A percentile compares a stretch with the other conserved stretches of the same genome.
phyloP scores from a whole-genome alignment of 345 rosid genomes.

The Hibiscus syriacus region DNA sequence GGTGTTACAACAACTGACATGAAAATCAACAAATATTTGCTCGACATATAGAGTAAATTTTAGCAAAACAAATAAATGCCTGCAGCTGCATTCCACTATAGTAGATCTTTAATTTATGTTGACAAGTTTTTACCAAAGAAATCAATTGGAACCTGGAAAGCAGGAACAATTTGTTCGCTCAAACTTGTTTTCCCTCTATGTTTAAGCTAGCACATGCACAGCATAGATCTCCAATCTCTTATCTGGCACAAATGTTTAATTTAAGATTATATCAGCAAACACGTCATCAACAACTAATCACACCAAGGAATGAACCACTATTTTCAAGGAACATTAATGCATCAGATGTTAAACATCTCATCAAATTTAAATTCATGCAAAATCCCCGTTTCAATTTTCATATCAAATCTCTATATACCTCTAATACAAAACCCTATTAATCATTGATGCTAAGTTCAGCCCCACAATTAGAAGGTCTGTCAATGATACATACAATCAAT shows the following conservation, averaged over 20 bases:
- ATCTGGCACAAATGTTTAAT: not conserved
- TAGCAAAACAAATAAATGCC: not conserved
- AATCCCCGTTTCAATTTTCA: not conserved
- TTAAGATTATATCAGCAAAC: not conserved
- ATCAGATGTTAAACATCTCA: too few species aligned
- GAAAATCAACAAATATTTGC: not conserved
- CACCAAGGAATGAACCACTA: not conserved
- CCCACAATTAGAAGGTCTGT: too few species aligned
- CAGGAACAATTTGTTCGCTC: not conserved
- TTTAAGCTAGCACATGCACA: not conserved
- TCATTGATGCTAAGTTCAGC: too few species aligned
- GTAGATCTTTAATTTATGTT: too few species aligned
- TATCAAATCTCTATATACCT: not conserved
- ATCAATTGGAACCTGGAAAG: not conserved
- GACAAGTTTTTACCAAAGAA: too few species aligned
- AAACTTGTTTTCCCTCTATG: not conserved
- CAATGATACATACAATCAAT: too few species aligned
- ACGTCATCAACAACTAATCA: not conserved
- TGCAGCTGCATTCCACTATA: not conserved
- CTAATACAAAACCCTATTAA: too few species aligned
- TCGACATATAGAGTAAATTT: not conserved
- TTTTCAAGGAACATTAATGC: too few species aligned
- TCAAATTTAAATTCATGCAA: slow-evolving; percentile 4
- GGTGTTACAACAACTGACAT: too few species aligned
- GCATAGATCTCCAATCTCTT: not conserved